These are phyloP conservation scores for Puya raimondii DNA, from an alignment of 176 grass and related monocot genomes.

Conservation along the genomic window DNA sequence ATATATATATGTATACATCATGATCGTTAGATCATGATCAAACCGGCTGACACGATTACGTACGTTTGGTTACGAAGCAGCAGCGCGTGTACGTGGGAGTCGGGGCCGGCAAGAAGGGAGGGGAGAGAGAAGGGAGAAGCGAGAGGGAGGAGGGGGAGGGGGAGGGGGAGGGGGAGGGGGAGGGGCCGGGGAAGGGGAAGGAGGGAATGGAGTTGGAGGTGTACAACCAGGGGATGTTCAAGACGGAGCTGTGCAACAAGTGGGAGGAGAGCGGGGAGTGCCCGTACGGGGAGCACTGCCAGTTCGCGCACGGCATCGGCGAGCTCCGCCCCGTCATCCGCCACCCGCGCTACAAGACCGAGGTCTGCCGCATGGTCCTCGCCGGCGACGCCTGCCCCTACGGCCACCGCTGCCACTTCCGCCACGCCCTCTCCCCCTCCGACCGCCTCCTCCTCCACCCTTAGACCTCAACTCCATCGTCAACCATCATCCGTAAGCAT, in stretches of 20 bases:
- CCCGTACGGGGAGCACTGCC: conserved; percentile 80
- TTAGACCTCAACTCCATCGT: background rate
- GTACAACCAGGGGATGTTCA: conserved; percentile 96
- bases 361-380: conserved; percentile 97
- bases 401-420: conserved; percentile 95
- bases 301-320: conserved; percentile 92
- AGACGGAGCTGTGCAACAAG: conserved; percentile 99
- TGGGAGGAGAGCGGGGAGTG: conserved; percentile 90
- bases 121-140: conserved; percentile 5
- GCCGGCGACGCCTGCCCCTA: conserved; percentile 76
- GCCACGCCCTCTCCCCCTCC: conserved; percentile 68
- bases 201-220: conserved; percentile 65
- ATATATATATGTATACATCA: no score
- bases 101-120: conserved; percentile 25
- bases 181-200: conserved; percentile 1
- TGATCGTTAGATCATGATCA: no score
- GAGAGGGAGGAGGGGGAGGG: conserved; percentile 6
- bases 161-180: conserved; percentile 16
- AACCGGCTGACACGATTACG: no score
- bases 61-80: conserved; percentile 6
- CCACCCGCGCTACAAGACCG: conserved; percentile 94
- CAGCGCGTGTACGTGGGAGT: conserved; percentile 33
- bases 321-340: conserved; percentile 95
- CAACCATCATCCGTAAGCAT: background rate
- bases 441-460: conserved; percentile 51